Base-by-base conservation (phyloP, 805 yeast genomes). In the Cyberlindnera samutprakarnensis region DNA sequence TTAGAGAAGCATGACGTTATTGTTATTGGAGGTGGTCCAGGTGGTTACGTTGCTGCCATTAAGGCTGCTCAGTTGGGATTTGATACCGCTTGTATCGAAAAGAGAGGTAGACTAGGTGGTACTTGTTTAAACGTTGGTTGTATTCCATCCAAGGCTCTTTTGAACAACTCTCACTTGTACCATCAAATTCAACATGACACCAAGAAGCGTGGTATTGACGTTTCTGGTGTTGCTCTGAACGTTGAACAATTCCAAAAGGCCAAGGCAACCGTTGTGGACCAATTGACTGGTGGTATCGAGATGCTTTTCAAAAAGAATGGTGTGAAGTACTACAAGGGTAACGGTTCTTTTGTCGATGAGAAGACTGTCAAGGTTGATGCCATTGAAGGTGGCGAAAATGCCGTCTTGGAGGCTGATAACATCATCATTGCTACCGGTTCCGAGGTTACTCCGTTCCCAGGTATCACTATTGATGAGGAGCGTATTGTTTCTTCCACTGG, bases 51-150 rank as follows among this genome's bases (percentile, higher is more conserved):
- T 50, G 97, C 96, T 35, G 98, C 99, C 53, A 92, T 92, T 61
- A 90, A 86, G 63, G 96, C 96, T 39, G 98, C 98, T 31, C 99
- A 92, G 69, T 70, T 88, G 39, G 96, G 96, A 25, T 72, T 70
- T 50, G 79, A 88, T 62, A 86, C 96, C 34, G 98, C 96, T 22
- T 92, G 98, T 73, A 68, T 92, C 46, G 99, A 92, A 63, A 87
- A 86, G 67, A 81, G 99, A 63, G 99, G 99, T 28, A 64, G 76
- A 27, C 73, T 94, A 43, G 99, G 99, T 43, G 99, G 99, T 54
- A 92, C 98, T 35, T 92, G 99, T 75, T 69, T 94, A 52, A 92
- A 92, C 62, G 97, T 92, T 33, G 99, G 99, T 30, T 92, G 99
- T 72, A 92, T 92, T 54, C 99, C 99, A 38, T 92, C 98, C 44